Evolutionary conservation across 2,329 filamentous ascomycete genomes (phyloP), one percentile per base, ranked within the genome.

Genomic region (Aureobasidium pullulans): DNA sequence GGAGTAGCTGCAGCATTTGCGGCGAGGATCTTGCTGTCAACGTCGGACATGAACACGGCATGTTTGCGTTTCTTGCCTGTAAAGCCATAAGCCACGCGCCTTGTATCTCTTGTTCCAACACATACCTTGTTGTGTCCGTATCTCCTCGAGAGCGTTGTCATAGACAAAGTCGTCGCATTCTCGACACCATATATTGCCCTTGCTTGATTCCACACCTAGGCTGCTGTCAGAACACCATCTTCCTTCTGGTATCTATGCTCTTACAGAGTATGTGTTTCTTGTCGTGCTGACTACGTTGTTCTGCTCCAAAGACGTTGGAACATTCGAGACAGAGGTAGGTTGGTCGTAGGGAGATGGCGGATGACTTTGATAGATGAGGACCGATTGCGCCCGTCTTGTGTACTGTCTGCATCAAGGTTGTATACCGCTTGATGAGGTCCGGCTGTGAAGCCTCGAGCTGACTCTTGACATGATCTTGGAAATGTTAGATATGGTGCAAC

Each of bases 111-210:
- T 8, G 11, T 19, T 3, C 11, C 1, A 10, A 23, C 40, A 70
- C 79, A 66, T 73, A 87, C 85, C 83, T 64, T 89, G 89, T 60
- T 85, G 80, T 43, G 89, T 75, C 62, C 89, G 81, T 59, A 91
- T 80, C 56, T 88, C 86, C 69, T 94, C 89, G 5, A 94, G 77
- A 6, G 87, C 88, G 6, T 88, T 87, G 66, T 94, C 89, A 80
- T 89, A 93, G 34, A 94, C 86, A 64, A 90, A 85, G 70, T 94
- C 89, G 68, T 88, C 83, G 69, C 89, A 94, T 69, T 90, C 85
- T 64, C 90, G 87, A 71, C 89, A 94, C 73, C 87, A 93, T 6
- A 94, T 76, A 52, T 84, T 81, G 40, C 89, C 89, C 65, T 82
- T 86, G 61, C 85, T 80, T 28, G 89, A 93, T 68, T 94, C 89